A percentile compares a stretch with the other conserved stretches of the same genome.
Conservation (phyloP, 2,329 filamentous ascomycete genomes). For the Neopestalotiopsis sp. region DNA sequence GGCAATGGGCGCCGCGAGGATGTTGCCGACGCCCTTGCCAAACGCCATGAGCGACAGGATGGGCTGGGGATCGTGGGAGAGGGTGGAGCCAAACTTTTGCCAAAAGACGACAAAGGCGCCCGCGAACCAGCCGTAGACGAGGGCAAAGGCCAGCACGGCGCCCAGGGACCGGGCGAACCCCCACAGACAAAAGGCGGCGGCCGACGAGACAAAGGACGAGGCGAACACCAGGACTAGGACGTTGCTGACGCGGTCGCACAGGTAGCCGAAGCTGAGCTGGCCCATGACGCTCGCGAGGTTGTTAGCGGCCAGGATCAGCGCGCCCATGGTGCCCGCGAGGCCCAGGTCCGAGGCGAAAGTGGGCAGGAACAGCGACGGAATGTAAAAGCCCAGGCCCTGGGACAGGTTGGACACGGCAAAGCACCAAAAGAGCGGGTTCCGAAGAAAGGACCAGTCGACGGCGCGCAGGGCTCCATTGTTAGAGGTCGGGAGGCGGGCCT, state of each 20-base stretch:
- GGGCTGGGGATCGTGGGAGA: constrained; percentile 34
- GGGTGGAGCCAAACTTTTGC: constrained; percentile 44
- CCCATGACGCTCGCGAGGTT: constrained; percentile 52
- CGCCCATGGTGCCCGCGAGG: constrained; percentile 3
- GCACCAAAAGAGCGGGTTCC: constrained; percentile 59
- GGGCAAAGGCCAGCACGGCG: constrained; percentile 63
- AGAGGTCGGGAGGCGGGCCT: constrained; percentile 55
- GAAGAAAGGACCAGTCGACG: constrained; percentile 55
- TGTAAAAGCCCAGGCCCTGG: constrained; percentile 64
- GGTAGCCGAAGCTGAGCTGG: constrained; percentile 64
- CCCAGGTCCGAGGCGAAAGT: constrained; percentile 8
- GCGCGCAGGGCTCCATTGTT: constrained; percentile 39
- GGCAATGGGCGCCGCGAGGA: constrained; percentile 33
- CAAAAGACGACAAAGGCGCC: constrained; percentile 68
- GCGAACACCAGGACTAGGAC: neutral
- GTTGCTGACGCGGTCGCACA: constrained; percentile 61
- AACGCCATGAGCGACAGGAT: constrained; percentile 37
- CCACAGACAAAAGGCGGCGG: constrained; percentile 67
- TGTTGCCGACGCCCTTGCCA: constrained; percentile 36
- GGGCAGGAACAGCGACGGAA: constrained; percentile 8
- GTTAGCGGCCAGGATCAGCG: constrained; percentile 12
- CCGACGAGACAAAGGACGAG: constrained; percentile 38
- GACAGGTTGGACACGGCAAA: constrained; percentile 63
- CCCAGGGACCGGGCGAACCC: constrained; percentile 59
- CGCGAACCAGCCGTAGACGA: constrained; percentile 70